A percentile compares a stretch with the other conserved stretches of the same genome.
phyloP scores from a whole-genome alignment of 2,329 filamentous ascomycete species.

The Bipolaris oryzae region DNA sequence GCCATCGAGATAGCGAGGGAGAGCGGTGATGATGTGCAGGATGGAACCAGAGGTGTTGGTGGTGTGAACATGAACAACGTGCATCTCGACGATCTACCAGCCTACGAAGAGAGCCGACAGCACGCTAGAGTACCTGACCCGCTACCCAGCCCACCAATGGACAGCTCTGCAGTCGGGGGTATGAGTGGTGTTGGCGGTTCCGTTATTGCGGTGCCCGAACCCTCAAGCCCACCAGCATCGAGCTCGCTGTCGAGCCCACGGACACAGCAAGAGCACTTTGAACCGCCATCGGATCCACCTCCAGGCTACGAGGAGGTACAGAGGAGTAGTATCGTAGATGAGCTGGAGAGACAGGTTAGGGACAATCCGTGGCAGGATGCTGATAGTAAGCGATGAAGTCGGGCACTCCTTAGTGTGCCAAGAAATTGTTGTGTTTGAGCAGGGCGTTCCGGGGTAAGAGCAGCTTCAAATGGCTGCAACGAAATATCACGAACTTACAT shows the following conservation, averaged over 20 bases:
- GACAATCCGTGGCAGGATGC: slow-evolving; percentile 23
- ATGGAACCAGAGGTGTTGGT: slow-evolving; percentile 49
- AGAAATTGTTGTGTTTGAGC: slow-evolving; percentile 23
- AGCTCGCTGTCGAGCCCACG: slow-evolving; percentile 39
- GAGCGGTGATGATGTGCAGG: slow-evolving; percentile 58
- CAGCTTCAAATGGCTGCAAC: slow-evolving; percentile 7
- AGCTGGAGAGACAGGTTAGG: slow-evolving; percentile 63
- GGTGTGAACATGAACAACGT: slow-evolving; percentile 67
- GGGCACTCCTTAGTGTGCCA: slow-evolving; percentile 8
- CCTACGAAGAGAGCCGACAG: slow-evolving; percentile 71
- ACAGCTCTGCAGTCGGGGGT: slow-evolving; percentile 11
- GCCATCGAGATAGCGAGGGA: slow-evolving; percentile 76
- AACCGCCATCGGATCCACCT: slow-evolving; percentile 74
- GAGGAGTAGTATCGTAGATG: slow-evolving; percentile 75
- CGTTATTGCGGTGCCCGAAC: slow-evolving; percentile 23
- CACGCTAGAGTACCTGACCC: slow-evolving; percentile 44
- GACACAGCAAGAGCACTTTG: slow-evolving; percentile 44
- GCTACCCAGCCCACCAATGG: slow-evolving; percentile 29
- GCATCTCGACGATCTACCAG: slow-evolving; percentile 84
- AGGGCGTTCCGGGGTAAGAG: slow-evolving; percentile 32
- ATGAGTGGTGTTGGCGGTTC: slow-evolving; percentile 20
- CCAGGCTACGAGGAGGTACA: slow-evolving; percentile 93
- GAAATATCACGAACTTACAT: slow-evolving; percentile 1
- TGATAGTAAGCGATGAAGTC: slow-evolving; percentile 20
- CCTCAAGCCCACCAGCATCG: slow-evolving; percentile 33